Evolutionary conservation across 352 stramenopile genomes (phyloP), one percentile per base, ranked within the genome.

Genomic region (Phytophthora pistaciae): DNA sequence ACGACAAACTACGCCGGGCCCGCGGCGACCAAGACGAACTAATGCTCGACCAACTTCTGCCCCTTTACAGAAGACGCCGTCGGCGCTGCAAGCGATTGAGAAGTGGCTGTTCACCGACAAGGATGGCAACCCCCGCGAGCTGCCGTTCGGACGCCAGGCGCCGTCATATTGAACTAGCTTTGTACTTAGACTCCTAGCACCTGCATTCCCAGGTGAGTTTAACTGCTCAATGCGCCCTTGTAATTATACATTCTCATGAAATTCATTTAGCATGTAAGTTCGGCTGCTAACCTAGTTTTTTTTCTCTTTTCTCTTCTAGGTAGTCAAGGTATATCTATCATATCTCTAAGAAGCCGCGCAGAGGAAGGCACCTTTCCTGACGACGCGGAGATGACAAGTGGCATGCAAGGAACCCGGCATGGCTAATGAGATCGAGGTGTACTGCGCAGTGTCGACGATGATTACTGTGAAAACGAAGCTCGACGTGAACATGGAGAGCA

Each of bases 41-140:
- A 53, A 53, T 38, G 31, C 0, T 52, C 79, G 72, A 31, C 16
- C 62, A 11, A 20, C 48, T 56, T 56, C 60, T 33, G 18, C 60
- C 3, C 53, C 61, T 27, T 31, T 56, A 49, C 70, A 75, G 52
- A 80, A 79, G 5, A 69, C 75, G 6, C 64, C 81, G 16, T 77
- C 79, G 7, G 23, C 78, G 1, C 53, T 87, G 8, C 72, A 80
- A 67, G 66, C 74, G 2, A 76, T 91, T 16, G 78, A 90, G 50
- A 79, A 91, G 49, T 90, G 82, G 82, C 61, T 91, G 14, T 91
- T 88, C 56, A 80, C 70, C 0, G 78, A 87, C 18, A 78, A 77
- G 27, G 75, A 84, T 25, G 74, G 75, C 31, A 84, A 78, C 3
- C 64, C 72, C 42, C 72, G 65, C 66, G 70, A 75, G 1, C 46